Evolutionary conservation across 202 grass and related monocot species (phyloP), one percentile per base, ranked within the genome.

Genomic region (Zoysia matrella): DNA sequence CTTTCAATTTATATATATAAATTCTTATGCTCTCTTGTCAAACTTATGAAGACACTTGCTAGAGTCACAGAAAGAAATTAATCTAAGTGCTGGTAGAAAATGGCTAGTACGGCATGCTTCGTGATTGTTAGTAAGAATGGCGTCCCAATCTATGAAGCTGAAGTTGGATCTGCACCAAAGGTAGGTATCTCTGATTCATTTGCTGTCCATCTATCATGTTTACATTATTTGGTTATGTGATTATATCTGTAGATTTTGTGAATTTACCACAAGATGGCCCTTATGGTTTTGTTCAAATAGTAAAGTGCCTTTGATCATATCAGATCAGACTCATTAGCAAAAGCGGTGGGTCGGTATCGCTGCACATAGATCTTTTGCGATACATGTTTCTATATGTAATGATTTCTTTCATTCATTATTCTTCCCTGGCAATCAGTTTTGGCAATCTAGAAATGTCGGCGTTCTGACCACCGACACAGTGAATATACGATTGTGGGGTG

Each of bases 71-170:
- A 36, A 36, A 57, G 7, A 56, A 78, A 65, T 1, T 22, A 69
- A 40, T 79, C 18, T 14, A 63, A 55, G 14, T 64, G 9, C 52
- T 72, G 56, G 30, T 91, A 71, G 63, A 75, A 87, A 87, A 97
- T 97, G 94, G 83, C 92, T n/a, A 94, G 78, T 72, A 92, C 86
- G n/a, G 95, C 55, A 57, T n/a, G 30, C 30, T 36, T 36, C 30
- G 30, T 36, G 30, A 36, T 36, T 36, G 30, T 36, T 36, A 36
- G 30, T 36, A 36, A 36, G 30, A 36, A 36, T 36, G 30, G 30
- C 30, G 30, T 36, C 30, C 30, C 30, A 36, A 36, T 36, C 30
- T 36, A 36, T 36, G 30, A 36, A 36, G 30, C 30, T 36, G 30
- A 36, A 36, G 1, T 36, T 36, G 30, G 30, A 36, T 36, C 30